These are phyloP conservation scores for Pichia cactophila DNA, from an alignment of 1,139 yeast species.

Conservation along the genomic window DNA sequence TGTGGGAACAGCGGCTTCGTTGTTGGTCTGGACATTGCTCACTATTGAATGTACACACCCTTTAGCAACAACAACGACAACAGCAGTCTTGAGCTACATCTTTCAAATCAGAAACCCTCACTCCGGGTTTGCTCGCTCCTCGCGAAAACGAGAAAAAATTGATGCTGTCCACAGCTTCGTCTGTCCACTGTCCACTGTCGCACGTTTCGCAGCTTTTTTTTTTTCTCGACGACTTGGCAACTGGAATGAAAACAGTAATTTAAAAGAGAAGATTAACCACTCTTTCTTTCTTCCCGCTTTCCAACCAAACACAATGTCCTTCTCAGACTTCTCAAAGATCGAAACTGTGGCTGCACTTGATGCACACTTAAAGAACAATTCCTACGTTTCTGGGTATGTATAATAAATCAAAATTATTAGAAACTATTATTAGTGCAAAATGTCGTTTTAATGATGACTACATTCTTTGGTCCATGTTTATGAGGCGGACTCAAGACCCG, in stretches of 20 bases:
- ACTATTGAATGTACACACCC: too few relatives aligned
- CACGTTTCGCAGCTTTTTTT: neutral
- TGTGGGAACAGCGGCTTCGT: constrained; percentile 47
- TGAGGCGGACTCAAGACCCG: constrained; percentile 92
- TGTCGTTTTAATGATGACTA: constrained; percentile 48
- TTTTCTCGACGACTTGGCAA: neutral
- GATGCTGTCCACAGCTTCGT: too few relatives aligned
- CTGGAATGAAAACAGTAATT: too few relatives aligned
- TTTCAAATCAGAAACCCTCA: neutral
- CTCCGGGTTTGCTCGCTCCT: neutral
- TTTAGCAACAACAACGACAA: too few relatives aligned
- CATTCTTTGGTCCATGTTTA: constrained; percentile 88
- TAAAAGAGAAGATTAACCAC: neutral
- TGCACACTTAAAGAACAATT: constrained; percentile 83
- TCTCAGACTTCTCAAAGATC: constrained; percentile 46
- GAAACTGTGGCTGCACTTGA: constrained; percentile 81
- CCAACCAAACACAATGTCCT: neutral
- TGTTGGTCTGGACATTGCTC: constrained; percentile 6
- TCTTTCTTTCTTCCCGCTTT: neutral
- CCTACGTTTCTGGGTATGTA: constrained; percentile 90
- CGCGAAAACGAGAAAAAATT: neutral
- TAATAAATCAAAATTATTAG: neutral
- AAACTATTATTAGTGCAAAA: neutral
- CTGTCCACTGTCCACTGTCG: neutral
- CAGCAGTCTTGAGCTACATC: neutral